Conservation (phyloP, 495 filamentous ascomycete species). For the Terfezia boudieri region DNA sequence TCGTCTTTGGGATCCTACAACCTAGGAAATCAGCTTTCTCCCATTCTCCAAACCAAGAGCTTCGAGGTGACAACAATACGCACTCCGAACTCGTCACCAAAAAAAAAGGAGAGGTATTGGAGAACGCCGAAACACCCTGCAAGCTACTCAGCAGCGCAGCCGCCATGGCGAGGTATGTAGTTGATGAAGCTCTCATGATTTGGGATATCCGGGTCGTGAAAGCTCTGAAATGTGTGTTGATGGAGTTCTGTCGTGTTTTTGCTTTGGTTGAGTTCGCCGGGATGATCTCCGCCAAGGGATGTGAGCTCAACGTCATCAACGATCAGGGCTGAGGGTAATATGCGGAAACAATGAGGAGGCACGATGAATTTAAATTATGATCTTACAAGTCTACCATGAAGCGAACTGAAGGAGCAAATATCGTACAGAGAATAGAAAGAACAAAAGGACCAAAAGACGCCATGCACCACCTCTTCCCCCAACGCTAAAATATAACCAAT, state of each 20-base stretch:
- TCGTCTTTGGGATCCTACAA: slow-evolving; percentile 15
- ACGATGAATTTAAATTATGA: no score
- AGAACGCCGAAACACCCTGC: slow-evolving; percentile 34
- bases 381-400: no score
- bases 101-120: slow-evolving; percentile 69
- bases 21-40: slow-evolving; percentile 5
- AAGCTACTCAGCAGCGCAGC: slow-evolving; percentile 2
- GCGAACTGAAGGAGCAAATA: no score
- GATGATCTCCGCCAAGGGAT: slow-evolving; percentile 12
- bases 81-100: slow-evolving; percentile 17
- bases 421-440: no score
- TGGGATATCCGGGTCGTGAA: not conserved
- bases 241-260: slow-evolving; percentile 8
- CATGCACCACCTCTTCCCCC: no score
- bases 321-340: no score
- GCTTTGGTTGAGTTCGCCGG: slow-evolving; percentile 1
- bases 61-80: no score
- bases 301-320: no score
- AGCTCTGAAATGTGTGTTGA: not conserved
- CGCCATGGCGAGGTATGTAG: slow-evolving; percentile 3
- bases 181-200: slow-evolving; percentile 2
- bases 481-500: no score
- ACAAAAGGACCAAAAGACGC: no score
- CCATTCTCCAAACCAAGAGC: slow-evolving; percentile 24
- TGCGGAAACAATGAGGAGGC: no score